Evolutionary conservation across 768 basidiomycete genomes (phyloP).

Genomic region (Gloeopeniophorella convolvens): DNA sequence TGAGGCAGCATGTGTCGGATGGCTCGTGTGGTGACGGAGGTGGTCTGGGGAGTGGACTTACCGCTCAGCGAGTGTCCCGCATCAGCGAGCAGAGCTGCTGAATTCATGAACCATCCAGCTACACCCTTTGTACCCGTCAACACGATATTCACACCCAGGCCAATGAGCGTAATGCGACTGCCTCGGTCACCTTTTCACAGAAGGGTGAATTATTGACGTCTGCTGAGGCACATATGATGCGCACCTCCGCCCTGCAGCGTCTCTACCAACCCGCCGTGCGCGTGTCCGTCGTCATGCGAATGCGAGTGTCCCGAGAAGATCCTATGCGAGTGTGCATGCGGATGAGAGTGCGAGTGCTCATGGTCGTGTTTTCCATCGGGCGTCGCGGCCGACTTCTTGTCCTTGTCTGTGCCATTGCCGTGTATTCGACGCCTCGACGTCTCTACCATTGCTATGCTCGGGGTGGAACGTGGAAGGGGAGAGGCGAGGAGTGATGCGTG

Average conservation of each 20-base stretch:
- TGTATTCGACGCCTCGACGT: constrained; percentile 7
- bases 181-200: constrained; percentile 62
- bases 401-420: constrained; percentile 1
- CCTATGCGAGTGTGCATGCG: constrained; percentile 16
- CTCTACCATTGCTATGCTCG: background rate
- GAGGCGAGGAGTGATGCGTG: background rate
- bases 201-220: background rate
- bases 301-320: constrained; percentile 19
- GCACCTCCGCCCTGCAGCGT: constrained; percentile 17
- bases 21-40: too few species aligned
- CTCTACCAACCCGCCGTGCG: constrained; percentile 14
- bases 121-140: constrained; percentile 79
- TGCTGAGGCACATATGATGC: background rate
- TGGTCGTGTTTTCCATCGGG: background rate
- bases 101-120: constrained; percentile 88
- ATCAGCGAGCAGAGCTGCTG: constrained; percentile 86
- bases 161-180: constrained; percentile 77
- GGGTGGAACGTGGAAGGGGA: background rate
- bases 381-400: background rate
- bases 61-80: constrained; percentile 89
- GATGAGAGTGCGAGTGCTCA: background rate
- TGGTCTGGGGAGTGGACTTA: constrained; percentile 34
- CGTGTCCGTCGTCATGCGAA: constrained; percentile 9
- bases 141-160: constrained; percentile 74
- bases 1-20: too few species aligned